A percentile compares a stretch with the other conserved stretches of the same genome.
These are phyloP conservation scores for Artemisia tridentata DNA, from an alignment of 129 eudicot species.

Conservation along the genomic window DNA sequence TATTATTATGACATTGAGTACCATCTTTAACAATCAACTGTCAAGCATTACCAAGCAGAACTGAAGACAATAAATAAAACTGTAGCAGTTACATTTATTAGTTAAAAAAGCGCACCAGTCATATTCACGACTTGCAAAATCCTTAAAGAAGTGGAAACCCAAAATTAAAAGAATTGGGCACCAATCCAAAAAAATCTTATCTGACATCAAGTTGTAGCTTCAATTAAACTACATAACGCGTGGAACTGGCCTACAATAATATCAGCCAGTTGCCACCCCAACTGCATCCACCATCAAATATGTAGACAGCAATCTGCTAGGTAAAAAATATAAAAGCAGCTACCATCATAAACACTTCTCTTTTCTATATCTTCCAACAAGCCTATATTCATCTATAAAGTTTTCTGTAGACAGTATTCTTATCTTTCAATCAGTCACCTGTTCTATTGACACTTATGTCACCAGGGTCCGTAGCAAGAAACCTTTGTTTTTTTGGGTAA, in stretches of 20 bases:
- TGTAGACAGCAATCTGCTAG: slow-evolving; percentile 23
- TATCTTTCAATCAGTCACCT: not conserved
- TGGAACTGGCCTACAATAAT: slow-evolving; percentile 14
- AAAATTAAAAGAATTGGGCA: slow-evolving; percentile 16
- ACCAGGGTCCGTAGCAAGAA: no score
- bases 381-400: slow-evolving; percentile 1
- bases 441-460: no score
- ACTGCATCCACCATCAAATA: not conserved
- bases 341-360: slow-evolving; percentile 12
- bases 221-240: not conserved
- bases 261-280: not conserved
- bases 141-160: slow-evolving; percentile 11
- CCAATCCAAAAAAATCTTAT: not conserved
- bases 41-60: no score
- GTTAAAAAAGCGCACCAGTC: not conserved
- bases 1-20: no score
- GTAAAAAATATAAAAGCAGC: slow-evolving; percentile 30
- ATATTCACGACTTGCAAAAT: not conserved
- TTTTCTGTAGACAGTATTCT: slow-evolving; percentile 3
- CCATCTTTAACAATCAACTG: no score
- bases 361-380: slow-evolving; percentile 14
- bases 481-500: no score
- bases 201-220: slow-evolving; percentile 13
- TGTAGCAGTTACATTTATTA: slow-evolving; percentile 1
- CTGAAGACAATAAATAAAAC: no score